phyloP scores from a whole-genome alignment of 1,284 basidiomycete species.

The Trametes polyzona region DNA sequence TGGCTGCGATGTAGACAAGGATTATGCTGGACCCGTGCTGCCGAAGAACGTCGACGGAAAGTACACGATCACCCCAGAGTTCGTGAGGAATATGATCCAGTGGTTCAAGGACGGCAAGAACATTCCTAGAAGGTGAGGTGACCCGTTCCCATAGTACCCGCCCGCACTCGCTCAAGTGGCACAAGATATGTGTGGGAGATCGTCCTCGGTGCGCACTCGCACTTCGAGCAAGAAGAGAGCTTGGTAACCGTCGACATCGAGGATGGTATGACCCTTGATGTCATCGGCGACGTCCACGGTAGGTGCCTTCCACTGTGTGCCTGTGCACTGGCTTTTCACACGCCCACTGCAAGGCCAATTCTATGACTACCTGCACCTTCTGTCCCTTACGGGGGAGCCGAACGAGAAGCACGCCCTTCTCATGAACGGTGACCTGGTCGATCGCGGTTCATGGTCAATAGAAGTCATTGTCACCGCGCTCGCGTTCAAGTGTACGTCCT shows the following conservation, averaged over 20 bases:
- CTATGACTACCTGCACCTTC: conserved; percentile 91
- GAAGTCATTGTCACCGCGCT: conserved; percentile 95
- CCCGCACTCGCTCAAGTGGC: neutral
- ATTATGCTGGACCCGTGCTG: conserved; percentile 73
- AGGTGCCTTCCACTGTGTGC: conserved; percentile 34
- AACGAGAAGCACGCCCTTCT: conserved; percentile 81
- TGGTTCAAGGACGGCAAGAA: conserved; percentile 94
- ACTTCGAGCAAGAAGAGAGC: conserved; percentile 80
- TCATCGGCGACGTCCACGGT: conserved; percentile 94
- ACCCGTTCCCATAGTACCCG: neutral
- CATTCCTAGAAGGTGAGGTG: conserved; percentile 62
- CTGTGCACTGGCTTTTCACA: conserved; percentile 2
- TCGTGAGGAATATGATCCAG: conserved; percentile 86
- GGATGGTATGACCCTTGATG: conserved; percentile 84
- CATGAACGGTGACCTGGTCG: conserved; percentile 97
- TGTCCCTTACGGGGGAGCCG: conserved; percentile 85
- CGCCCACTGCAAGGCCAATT: conserved; percentile 73
- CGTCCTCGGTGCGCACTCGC: conserved; percentile 82
- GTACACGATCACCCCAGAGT: conserved; percentile 76
- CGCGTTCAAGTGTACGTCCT: conserved; percentile 89
- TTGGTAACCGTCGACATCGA: conserved; percentile 81
- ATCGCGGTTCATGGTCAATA: conserved; percentile 96
- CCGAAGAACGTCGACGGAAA: conserved; percentile 57
- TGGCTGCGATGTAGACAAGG: conserved; percentile 71
- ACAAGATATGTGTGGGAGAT: conserved; percentile 92